Conservation (phyloP, 306 rosid genomes). For the Lotus japonicus region DNA sequence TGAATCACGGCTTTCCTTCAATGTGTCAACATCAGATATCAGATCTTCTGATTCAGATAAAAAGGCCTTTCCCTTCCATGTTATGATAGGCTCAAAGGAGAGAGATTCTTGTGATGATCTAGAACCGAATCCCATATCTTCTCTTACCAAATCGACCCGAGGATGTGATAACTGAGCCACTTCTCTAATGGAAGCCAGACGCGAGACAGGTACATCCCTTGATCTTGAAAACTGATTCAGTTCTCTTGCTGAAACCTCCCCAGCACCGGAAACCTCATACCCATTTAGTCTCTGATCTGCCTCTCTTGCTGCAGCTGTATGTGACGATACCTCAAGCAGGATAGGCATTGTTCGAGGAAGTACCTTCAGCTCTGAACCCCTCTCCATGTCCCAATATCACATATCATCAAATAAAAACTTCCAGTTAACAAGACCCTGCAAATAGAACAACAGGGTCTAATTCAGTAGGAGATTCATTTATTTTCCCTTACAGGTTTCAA, state of each 20-base stretch:
- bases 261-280: slow-evolving; percentile 32
- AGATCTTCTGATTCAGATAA: slow-evolving; percentile 49
- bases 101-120: slow-evolving; percentile 37
- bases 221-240: slow-evolving; percentile 37
- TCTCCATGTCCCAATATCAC: slow-evolving; percentile 54
- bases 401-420: slow-evolving; percentile 38
- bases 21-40: slow-evolving; percentile 39
- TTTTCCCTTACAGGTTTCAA: slow-evolving; percentile 1
- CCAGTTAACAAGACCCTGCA: slow-evolving; percentile 41
- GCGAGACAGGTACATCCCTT: slow-evolving; percentile 33
- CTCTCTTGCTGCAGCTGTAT: slow-evolving; percentile 27
- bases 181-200: slow-evolving; percentile 46
- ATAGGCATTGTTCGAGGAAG: slow-evolving; percentile 44
- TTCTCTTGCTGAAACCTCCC: slow-evolving; percentile 35
- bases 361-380: slow-evolving; percentile 63
- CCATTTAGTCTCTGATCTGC: slow-evolving; percentile 25
- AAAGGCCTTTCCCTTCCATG: slow-evolving; percentile 56
- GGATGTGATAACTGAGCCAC: slow-evolving; percentile 51
- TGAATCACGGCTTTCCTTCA: slow-evolving; percentile 48
- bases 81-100: slow-evolving; percentile 34
- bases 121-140: slow-evolving; percentile 43
- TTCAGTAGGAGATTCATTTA: slow-evolving; percentile 8
- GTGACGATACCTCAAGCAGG: slow-evolving; percentile 38
- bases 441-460: slow-evolving; percentile 18
- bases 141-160: slow-evolving; percentile 44